phyloP scores from a whole-genome alignment of 805 yeast species.

The Lipomyces yamadae region DNA sequence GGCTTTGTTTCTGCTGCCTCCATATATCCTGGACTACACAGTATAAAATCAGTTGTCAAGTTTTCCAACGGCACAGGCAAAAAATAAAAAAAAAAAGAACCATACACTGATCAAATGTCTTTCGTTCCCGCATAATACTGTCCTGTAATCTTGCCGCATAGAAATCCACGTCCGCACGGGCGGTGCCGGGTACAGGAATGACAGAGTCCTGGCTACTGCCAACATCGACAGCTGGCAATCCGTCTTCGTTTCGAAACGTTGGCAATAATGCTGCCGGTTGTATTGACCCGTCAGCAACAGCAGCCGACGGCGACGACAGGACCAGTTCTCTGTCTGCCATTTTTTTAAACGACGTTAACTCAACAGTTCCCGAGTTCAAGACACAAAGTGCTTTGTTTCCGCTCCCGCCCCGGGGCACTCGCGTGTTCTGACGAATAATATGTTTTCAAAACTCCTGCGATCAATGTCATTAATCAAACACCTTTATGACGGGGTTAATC shows the following conservation, averaged over 20 bases:
- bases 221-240: background rate
- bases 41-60: background rate
- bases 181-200: slow-evolving; percentile 18
- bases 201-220: slow-evolving; percentile 22
- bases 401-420: too few species aligned
- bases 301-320: background rate
- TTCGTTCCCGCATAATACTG: slow-evolving; percentile 32
- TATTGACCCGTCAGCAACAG: background rate
- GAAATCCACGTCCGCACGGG: slow-evolving; percentile 36
- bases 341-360: background rate
- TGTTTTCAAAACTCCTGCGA: too few species aligned
- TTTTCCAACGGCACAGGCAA: background rate
- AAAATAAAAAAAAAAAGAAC: background rate
- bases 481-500: too few species aligned
- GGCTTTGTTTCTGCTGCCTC: slow-evolving; percentile 28
- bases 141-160: slow-evolving; percentile 29
- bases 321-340: background rate
- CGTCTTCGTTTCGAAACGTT: background rate
- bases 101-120: slow-evolving; percentile 26
- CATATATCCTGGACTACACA: slow-evolving; percentile 24
- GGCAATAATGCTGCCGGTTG: background rate
- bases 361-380: too few species aligned
- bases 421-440: too few species aligned
- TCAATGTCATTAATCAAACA: too few species aligned
- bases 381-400: too few species aligned